These are phyloP conservation scores for Lachnellula arida DNA, from an alignment of 2,329 filamentous ascomycete genomes.

Conservation along the genomic window DNA sequence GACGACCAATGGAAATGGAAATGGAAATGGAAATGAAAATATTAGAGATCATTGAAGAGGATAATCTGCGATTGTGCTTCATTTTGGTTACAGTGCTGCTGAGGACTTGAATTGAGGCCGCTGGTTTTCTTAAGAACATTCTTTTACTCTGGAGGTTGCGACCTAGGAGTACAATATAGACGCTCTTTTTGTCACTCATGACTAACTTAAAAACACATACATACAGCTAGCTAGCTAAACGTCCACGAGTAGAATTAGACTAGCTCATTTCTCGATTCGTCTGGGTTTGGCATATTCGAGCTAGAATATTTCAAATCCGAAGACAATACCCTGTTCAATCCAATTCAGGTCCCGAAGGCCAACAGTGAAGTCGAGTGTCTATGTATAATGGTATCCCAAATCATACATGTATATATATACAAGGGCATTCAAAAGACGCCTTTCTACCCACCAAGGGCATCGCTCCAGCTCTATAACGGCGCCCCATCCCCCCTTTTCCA, in stretches of 20 bases:
- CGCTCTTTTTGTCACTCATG: background rate
- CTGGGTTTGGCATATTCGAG: background rate
- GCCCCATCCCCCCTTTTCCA: background rate
- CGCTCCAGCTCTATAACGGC: background rate
- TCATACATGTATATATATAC: constrained; percentile 20
- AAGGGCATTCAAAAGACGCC: constrained; percentile 2
- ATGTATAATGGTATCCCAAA: constrained; percentile 9
- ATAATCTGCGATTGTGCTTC: background rate
- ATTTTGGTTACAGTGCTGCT: background rate
- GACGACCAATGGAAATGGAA: background rate
- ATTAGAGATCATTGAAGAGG: background rate
- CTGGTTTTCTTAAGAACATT: background rate
- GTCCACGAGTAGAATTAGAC: background rate
- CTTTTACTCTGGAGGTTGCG: background rate
- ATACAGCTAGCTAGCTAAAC: background rate
- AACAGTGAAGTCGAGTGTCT: background rate
- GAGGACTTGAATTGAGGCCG: background rate
- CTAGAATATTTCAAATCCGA: background rate
- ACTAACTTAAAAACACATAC: background rate
- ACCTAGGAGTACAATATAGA: background rate
- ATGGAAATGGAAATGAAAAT: background rate
- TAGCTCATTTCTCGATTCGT: background rate
- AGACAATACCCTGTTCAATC: no score
- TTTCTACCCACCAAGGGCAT: constrained; percentile 1
- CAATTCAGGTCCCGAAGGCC: no score